A percentile compares a stretch with the other conserved stretches of the same genome.
Conservation (phyloP, 768 basidiomycete genomes). For the Gelatoporia subvermispora region DNA sequence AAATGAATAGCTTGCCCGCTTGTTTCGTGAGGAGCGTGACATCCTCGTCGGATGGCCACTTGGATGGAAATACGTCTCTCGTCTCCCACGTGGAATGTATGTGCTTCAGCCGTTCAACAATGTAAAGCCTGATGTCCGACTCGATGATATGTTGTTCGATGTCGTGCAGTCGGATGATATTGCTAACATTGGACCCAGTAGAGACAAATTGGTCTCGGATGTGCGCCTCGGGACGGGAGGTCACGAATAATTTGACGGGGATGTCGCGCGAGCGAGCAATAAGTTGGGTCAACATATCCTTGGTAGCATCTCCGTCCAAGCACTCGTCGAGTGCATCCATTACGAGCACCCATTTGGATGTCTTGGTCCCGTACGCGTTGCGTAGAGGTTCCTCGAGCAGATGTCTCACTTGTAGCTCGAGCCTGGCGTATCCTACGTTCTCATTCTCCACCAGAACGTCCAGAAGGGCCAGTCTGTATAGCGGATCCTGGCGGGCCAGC, state of each 20-base stretch:
- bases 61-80: no score
- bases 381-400: constrained; percentile 5
- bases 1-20: no score
- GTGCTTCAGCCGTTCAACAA: no score
- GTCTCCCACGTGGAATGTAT: no score
- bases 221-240: constrained; percentile 26
- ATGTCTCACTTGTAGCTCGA: not conserved
- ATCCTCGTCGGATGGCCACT: no score
- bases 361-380: not conserved
- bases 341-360: constrained; percentile 3
- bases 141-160: no score
- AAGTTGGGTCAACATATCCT: constrained; percentile 20
- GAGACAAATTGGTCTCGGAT: constrained; percentile 6
- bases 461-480: not conserved
- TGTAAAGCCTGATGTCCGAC: no score
- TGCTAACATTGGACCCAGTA: no score
- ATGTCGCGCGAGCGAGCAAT: constrained; percentile 10
- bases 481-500: constrained; percentile 2
- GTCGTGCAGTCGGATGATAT: no score
- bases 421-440: not conserved
- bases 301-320: constrained; percentile 9
- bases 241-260: constrained; percentile 28
- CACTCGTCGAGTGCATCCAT: constrained; percentile 13
- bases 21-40: no score
- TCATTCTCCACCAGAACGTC: not conserved